phyloP scores from a whole-genome alignment of 495 filamentous ascomycete species.

The Monascus purpureus region DNA sequence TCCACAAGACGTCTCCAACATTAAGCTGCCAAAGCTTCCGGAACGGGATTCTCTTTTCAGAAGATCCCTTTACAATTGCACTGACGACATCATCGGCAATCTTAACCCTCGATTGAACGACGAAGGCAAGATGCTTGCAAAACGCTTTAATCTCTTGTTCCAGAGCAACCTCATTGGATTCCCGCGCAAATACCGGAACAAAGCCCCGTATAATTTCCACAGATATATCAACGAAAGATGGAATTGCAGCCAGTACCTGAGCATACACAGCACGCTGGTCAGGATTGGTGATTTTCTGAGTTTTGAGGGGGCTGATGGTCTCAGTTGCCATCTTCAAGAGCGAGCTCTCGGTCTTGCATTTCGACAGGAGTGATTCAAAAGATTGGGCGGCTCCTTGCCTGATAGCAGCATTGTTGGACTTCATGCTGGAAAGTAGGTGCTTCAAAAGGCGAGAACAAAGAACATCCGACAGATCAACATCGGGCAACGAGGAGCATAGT shows the following conservation, averaged over 20 bases:
- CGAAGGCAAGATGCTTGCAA: constrained; percentile 41
- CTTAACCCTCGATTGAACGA: constrained; percentile 42
- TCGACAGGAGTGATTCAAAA: constrained; percentile 48
- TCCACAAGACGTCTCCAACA: constrained; percentile 59
- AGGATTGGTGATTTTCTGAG: constrained; percentile 61
- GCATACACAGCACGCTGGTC: constrained; percentile 73
- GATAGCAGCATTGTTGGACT: constrained; percentile 69
- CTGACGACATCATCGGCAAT: constrained; percentile 51
- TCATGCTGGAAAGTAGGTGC: constrained; percentile 72
- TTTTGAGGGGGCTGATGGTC: constrained; percentile 60
- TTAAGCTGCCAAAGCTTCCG: constrained; percentile 70
- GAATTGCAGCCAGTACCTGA: constrained; percentile 56
- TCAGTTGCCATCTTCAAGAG: constrained; percentile 60
- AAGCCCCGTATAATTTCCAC: constrained; percentile 53
- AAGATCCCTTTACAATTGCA: constrained; percentile 63
- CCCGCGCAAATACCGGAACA: constrained; percentile 51
- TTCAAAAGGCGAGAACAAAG: constrained; percentile 60
- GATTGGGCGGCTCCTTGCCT: constrained; percentile 59
- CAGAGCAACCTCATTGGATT: constrained; percentile 74
- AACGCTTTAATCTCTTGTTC: constrained; percentile 60
- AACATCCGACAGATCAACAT: constrained; percentile 63
- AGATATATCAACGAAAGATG: constrained; percentile 39
- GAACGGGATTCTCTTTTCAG: constrained; percentile 67
- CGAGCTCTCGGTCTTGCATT: constrained; percentile 39
- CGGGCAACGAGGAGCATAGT: constrained; percentile 53